Evolutionary conservation across 495 filamentous ascomycete genomes (phyloP).

Genomic region (Tuber aestivum): DNA sequence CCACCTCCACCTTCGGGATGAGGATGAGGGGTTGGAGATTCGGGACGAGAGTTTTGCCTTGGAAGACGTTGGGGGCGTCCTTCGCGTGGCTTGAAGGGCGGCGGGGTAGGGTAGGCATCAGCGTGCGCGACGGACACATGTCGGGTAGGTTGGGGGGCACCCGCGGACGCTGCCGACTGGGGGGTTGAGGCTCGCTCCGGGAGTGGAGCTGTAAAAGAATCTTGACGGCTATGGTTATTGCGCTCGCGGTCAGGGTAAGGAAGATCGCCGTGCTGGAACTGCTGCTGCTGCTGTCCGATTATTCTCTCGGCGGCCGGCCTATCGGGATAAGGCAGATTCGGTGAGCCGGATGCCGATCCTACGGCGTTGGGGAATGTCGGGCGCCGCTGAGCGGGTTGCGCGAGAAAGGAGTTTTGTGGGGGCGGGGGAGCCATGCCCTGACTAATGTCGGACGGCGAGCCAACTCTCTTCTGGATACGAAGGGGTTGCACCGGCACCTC

Average conservation of each 20-base stretch:
- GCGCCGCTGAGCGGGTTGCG: conserved; percentile 29
- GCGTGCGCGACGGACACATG: conserved; percentile 43
- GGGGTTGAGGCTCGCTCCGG: conserved; percentile 44
- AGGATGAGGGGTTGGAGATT: conserved; percentile 41
- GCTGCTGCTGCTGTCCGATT: conserved; percentile 44
- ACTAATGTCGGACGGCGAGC: conserved; percentile 11
- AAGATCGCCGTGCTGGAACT: conserved; percentile 33
- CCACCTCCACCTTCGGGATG: conserved; percentile 34
- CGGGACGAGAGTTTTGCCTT: conserved; percentile 53
- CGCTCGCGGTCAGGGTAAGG: conserved; percentile 14
- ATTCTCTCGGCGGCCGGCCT: conserved; percentile 31
- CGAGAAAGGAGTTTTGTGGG: conserved; percentile 40
- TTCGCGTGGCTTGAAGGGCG: conserved; percentile 59
- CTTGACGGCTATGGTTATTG: conserved; percentile 45
- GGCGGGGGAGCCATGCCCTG: conserved; percentile 50
- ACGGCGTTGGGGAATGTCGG: conserved; percentile 18
- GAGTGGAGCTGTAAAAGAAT: conserved; percentile 49
- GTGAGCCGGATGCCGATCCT: conserved; percentile 38
- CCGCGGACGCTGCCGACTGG: conserved; percentile 23
- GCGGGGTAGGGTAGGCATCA: conserved; percentile 49
- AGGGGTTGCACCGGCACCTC: conserved; percentile 68
- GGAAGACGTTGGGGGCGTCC: conserved; percentile 66
- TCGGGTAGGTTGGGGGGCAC: conserved; percentile 23
- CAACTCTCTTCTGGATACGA: conserved; percentile 67
- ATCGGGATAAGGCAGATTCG: conserved; percentile 40